Base-by-base conservation (phyloP, 352 stramenopile species). In the Phytophthora citrophthora region DNA sequence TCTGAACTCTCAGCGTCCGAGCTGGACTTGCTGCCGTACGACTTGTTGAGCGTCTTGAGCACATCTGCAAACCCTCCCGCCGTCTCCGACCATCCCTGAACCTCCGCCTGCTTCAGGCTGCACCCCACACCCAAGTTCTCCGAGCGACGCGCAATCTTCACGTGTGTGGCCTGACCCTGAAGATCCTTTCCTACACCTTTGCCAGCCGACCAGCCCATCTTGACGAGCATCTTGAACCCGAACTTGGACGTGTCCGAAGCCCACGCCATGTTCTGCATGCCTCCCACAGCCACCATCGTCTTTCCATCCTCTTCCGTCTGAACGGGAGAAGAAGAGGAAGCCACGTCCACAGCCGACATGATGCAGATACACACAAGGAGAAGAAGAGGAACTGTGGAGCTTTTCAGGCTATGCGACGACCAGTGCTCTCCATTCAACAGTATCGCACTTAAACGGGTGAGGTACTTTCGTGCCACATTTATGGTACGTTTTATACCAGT, bases 141-240 rank as follows among this genome's bases (percentile, higher is more conserved):
- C 5, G 90, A 88, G 15, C 93, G 88, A 23, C 90, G 86, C 31
- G 91, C 72, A 32, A 97, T 88, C 70, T 96, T 94, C 31, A 98
- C 79, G 70, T 97, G 88, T 16, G 86, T 84, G 23, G 86, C 84
- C 60, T 90, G 88, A 4, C 91, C 90, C 71, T 98, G 92, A 49
- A 97, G 77, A 27, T 98, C 77, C 66, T 98, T 98, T 16, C 96
- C 96, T 34, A 98, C 85, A 51, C 92, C 95, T 61, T 96, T 88
- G 48, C 94, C 94, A 27, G 97, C 92, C 20, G 88, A 93, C 94
- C 95, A 99, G 65, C 96, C 96, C 95, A 99, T 98, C 72, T 98
- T 98, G 18, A 93, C 70, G 29, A 99, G 86, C 88, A 99, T 97
- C 68, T 97, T 96, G 64, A 92, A 95, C 15, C 96, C 96, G 53